Base-by-base conservation (phyloP, 2,329 filamentous ascomycete genomes). In the Fusarium longipes region DNA sequence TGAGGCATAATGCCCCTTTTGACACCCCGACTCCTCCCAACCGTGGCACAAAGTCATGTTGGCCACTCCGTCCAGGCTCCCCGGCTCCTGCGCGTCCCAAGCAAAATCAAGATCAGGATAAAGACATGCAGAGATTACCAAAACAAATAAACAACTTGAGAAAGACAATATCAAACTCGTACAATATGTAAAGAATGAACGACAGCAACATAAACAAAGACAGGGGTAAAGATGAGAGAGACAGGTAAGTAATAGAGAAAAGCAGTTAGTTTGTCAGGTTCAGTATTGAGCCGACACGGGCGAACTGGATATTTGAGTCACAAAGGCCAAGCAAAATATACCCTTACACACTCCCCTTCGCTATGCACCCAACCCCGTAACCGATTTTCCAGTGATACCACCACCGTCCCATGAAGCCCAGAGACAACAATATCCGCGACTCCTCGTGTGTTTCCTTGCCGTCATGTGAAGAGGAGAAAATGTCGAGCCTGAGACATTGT, bases 341-440 rank as follows among this genome's bases (percentile, higher is more conserved):
- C 72, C 78, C 74, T 73, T 77, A 78, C 78, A 78, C 77, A 78
- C 78, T 78, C 77, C 77, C 77, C 77, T 77, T 79, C 79, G 79
- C 79, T 81, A 81, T 81, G 79, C 79, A 80, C 76, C 77, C 74
- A 72, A 73, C 73, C 73, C 71, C 76, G 67, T 70, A 75, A 77
- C 75, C 76, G 76, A 74, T 74, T 77, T 76, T 80, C 78, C 82
- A 80, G 80, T 79, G 80, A 78, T 73, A 75, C 74, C 70, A 70
- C 75, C 74, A 65, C 57, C 71, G 63, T 69, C 67, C 71, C 65
- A 43, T 66, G 42, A 66, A 63, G 61, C 56, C 60, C 44, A 35
- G 27, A 48, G 44, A 53, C 56, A 17, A 48, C 27, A 40, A 48
- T 17, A 38, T 51, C 60, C 18, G 36, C 25, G 36, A 38, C 51